These are phyloP conservation scores for Annona squamosa DNA, from an alignment of 164 flowering plant genomes.

Conservation along the genomic window DNA sequence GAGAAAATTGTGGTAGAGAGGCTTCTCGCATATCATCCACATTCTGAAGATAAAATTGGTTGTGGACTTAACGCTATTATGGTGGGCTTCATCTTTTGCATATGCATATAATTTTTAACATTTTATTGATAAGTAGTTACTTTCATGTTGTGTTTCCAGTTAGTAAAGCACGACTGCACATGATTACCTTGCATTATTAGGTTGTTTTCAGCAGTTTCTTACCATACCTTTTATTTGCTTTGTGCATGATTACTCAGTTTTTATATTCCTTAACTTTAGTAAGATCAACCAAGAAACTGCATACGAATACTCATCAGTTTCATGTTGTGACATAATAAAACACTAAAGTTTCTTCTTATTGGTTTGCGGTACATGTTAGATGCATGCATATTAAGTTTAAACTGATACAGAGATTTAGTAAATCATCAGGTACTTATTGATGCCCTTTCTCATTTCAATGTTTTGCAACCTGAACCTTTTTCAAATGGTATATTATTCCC, in stretches of 20 bases:
- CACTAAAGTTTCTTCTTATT: not conserved
- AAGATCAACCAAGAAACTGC: not conserved
- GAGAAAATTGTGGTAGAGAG: slow-evolving; percentile 66
- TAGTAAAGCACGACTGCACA: not conserved
- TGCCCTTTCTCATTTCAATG: not conserved
- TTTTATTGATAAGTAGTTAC: not conserved
- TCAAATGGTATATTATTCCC: not conserved
- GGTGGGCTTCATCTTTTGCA: slow-evolving; percentile 29
- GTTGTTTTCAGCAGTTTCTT: not conserved
- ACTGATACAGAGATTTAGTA: not conserved
- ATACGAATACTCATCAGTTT: too few relatives aligned
- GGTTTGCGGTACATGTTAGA: not conserved
- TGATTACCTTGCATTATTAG: not conserved
- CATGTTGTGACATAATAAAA: not conserved
- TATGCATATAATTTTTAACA: not conserved
- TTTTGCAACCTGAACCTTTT: not conserved
- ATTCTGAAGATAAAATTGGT: slow-evolving; percentile 85
- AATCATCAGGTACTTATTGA: not conserved
- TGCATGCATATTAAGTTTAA: too few relatives aligned
- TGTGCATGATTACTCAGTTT: not conserved
- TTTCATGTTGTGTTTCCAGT: not conserved
- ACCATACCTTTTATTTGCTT: not conserved
- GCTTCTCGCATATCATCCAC: slow-evolving; percentile 85
- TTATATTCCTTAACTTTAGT: too few relatives aligned
- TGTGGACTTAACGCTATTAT: slow-evolving; percentile 72